Conservation (phyloP, 2,329 filamentous ascomycete species). For the Drechslerella dactyloides region DNA sequence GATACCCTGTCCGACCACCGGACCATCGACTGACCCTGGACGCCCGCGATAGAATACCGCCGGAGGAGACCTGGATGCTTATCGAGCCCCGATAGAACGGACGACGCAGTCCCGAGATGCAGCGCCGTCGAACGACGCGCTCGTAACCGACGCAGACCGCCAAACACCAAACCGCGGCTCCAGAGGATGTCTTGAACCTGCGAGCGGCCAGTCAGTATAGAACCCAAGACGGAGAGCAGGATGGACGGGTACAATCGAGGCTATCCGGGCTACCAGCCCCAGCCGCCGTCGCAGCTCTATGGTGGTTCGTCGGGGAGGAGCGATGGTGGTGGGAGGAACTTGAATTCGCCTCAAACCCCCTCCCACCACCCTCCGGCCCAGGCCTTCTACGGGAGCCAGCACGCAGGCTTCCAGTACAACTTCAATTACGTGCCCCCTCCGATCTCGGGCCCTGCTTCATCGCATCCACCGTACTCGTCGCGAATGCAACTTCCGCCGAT, state of each 20-base stretch:
- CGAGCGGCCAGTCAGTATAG: slow-evolving; percentile 5
- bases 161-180: not conserved
- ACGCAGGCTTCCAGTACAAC: slow-evolving; percentile 40
- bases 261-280: slow-evolving; percentile 22
- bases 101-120: not conserved
- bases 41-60: not conserved
- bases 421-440: slow-evolving; percentile 45
- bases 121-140: slow-evolving; percentile 5
- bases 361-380: slow-evolving; percentile 16
- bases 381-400: slow-evolving; percentile 35
- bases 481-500: not conserved
- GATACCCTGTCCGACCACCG: not conserved
- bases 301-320: slow-evolving; percentile 9
- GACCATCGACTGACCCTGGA: not conserved
- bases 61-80: not conserved
- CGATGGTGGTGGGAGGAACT: slow-evolving; percentile 18
- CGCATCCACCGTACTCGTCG: slow-evolving; percentile 5
- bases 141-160: slow-evolving; percentile 3
- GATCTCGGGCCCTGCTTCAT: not conserved
- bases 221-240: not conserved
- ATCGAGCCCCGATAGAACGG: not conserved
- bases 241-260: slow-evolving; percentile 48
- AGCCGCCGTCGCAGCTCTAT: slow-evolving; percentile 17
- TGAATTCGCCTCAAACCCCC: not conserved
- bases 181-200: not conserved